Percentiles rank a stretch among this genome's conserved stretches.
Evolutionary conservation across 306 rosid species (phyloP).

Genomic region (Pterocarpus santalinus): DNA sequence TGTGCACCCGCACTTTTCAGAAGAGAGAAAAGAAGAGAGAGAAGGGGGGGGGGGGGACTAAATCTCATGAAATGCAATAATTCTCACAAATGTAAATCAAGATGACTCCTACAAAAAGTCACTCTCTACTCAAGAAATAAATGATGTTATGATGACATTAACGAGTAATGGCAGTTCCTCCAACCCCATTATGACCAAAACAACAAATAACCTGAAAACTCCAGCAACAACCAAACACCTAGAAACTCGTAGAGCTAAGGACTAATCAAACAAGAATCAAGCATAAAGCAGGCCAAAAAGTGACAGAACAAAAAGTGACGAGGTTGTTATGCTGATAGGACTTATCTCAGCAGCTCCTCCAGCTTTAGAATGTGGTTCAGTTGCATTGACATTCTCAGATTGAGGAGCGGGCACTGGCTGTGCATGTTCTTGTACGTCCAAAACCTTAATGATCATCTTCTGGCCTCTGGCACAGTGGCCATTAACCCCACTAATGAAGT

Average conservation of each 20-base stretch:
- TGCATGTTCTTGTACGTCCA: conserved; percentile 47
- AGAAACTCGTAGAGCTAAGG: too few species aligned
- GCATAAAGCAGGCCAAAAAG: background rate
- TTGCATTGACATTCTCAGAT: background rate
- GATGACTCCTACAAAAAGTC: too few species aligned
- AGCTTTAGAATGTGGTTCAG: too few species aligned
- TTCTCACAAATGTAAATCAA: too few species aligned
- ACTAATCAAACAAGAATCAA: background rate
- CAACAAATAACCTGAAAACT: background rate
- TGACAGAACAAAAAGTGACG: background rate
- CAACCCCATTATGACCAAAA: background rate
- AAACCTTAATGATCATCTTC: conserved; percentile 76
- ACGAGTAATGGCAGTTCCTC: too few species aligned
- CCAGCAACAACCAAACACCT: background rate
- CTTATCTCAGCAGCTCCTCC: background rate
- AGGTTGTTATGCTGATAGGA: background rate
- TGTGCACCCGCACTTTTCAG: too few species aligned
- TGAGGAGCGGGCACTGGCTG: conserved; percentile 38
- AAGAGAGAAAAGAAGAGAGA: too few species aligned
- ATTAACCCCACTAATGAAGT: conserved; percentile 82
- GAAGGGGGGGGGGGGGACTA: too few species aligned
- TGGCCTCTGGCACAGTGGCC: conserved; percentile 84
- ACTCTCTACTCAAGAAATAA: too few species aligned
- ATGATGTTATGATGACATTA: too few species aligned
- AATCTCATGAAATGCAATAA: too few species aligned